phyloP scores from a whole-genome alignment of 202 grass and related monocot genomes.

The Saccharum hybrid region DNA sequence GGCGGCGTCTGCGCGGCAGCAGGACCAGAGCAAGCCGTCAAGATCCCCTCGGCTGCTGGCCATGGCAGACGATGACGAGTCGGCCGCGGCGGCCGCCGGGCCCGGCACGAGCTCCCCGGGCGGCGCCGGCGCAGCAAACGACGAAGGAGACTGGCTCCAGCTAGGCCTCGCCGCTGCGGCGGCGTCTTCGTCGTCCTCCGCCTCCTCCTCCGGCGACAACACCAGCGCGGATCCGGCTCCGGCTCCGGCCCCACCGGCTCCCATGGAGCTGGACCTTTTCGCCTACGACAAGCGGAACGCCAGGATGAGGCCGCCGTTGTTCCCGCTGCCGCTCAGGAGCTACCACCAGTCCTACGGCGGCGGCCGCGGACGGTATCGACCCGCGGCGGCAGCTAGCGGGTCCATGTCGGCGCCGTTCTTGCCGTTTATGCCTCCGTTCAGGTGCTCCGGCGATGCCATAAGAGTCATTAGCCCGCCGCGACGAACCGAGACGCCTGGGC shows the following conservation, averaged over 20 bases:
- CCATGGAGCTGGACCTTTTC: conserved; percentile 50
- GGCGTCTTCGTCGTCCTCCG: conserved; percentile 33
- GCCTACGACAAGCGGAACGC: conserved; percentile 34
- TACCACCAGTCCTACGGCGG: conserved; percentile 41
- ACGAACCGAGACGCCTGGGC: conserved; percentile 54
- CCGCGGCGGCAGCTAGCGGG: neutral
- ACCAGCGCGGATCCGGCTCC: conserved; percentile 20
- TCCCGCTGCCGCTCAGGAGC: conserved; percentile 57
- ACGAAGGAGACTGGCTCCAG: conserved; percentile 64
- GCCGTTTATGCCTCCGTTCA: conserved; percentile 42
- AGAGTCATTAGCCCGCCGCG: conserved; percentile 64
- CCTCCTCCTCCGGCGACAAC: conserved; percentile 50
- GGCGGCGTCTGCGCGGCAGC: neutral
- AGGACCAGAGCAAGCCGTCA: conserved; percentile 18
- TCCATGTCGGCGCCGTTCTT: conserved; percentile 44
- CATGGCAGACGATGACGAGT: conserved; percentile 46
- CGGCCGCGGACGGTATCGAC: conserved; percentile 27
- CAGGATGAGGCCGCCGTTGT: conserved; percentile 39
- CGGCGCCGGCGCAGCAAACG: conserved; percentile 8
- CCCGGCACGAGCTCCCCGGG: conserved; percentile 34
- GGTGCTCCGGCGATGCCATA: conserved; percentile 49
- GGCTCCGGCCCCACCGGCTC: neutral
- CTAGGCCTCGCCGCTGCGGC: conserved; percentile 46
- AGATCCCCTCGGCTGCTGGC: conserved; percentile 30
- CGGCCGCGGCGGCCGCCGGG: conserved; percentile 3